These are phyloP conservation scores for Colletotrichum zoysiae DNA, from an alignment of 2,329 filamentous ascomycete genomes.

Conservation along the genomic window DNA sequence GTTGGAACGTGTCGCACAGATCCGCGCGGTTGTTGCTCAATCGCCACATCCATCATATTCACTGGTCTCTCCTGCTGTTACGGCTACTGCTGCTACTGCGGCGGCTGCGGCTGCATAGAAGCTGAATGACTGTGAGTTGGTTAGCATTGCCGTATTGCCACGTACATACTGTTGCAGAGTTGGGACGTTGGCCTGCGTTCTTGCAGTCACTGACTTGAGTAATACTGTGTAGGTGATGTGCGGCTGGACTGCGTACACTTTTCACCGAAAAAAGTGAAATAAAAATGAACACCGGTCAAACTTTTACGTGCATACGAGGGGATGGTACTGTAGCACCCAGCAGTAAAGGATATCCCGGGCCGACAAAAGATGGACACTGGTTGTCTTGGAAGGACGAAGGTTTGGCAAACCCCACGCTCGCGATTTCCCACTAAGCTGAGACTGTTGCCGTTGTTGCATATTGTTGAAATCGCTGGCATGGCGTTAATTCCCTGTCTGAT, in stretches of 20 bases:
- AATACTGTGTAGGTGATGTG: not conserved
- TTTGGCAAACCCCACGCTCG: slow-evolving; percentile 9
- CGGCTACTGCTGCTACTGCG: not conserved
- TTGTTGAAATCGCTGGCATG: slow-evolving; percentile 1
- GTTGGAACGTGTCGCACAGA: slow-evolving; percentile 2
- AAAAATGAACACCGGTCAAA: not conserved
- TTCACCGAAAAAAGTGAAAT: not conserved
- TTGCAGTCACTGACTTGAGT: not conserved
- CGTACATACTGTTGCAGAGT: not conserved
- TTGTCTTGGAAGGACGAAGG: slow-evolving; percentile 6
- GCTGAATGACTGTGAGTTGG: not conserved
- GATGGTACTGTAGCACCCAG: not conserved
- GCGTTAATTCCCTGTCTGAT: not conserved
- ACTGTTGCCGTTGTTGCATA: slow-evolving; percentile 3
- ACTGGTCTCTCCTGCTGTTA: slow-evolving; percentile 7
- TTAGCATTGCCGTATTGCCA: not conserved
- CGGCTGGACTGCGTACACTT: not conserved
- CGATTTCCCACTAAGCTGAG: slow-evolving; percentile 11
- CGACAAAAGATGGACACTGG: slow-evolving; percentile 5
- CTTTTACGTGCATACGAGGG: not conserved
- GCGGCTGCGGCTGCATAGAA: not conserved
- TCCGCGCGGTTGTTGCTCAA: slow-evolving; percentile 6
- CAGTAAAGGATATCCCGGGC: not conserved
- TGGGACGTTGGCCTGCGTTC: not conserved
- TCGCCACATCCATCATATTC: slow-evolving; percentile 13